phyloP scores from a whole-genome alignment of 2,329 filamentous ascomycete species.

The Pyrenochaeta sp. region DNA sequence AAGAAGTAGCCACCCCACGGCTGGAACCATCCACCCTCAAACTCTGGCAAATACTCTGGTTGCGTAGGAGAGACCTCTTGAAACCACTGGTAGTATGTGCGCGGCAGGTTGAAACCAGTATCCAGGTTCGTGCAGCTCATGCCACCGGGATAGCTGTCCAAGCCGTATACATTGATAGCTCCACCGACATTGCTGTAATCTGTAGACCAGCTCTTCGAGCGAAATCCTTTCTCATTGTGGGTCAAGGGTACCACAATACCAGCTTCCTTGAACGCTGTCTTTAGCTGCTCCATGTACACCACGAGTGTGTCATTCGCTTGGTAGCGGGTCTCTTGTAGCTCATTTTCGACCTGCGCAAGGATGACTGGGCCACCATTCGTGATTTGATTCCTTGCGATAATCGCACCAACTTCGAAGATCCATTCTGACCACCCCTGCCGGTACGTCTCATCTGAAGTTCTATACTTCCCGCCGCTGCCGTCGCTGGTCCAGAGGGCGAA shows the following conservation, averaged over 20 bases:
- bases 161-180: constrained; percentile 60
- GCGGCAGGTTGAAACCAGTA: constrained; percentile 59
- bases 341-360: constrained; percentile 63
- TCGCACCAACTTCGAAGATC: constrained; percentile 56
- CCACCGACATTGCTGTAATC: constrained; percentile 66
- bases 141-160: constrained; percentile 59
- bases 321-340: constrained; percentile 58
- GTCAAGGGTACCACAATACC: constrained; percentile 61
- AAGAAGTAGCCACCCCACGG: constrained; percentile 63
- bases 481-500: constrained; percentile 58
- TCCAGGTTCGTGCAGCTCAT: constrained; percentile 60
- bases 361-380: constrained; percentile 62
- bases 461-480: constrained; percentile 55
- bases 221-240: constrained; percentile 62
- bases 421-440: constrained; percentile 59
- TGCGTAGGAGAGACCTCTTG: constrained; percentile 64
- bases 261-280: constrained; percentile 56
- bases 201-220: constrained; percentile 61
- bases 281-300: constrained; percentile 62
- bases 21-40: constrained; percentile 64
- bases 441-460: constrained; percentile 57
- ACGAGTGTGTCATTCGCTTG: constrained; percentile 57
- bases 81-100: constrained; percentile 67
- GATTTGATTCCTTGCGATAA: constrained; percentile 60
- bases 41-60: constrained; percentile 63